phyloP scores from a whole-genome alignment of 257 asterid species.

The Striga asiatica region DNA sequence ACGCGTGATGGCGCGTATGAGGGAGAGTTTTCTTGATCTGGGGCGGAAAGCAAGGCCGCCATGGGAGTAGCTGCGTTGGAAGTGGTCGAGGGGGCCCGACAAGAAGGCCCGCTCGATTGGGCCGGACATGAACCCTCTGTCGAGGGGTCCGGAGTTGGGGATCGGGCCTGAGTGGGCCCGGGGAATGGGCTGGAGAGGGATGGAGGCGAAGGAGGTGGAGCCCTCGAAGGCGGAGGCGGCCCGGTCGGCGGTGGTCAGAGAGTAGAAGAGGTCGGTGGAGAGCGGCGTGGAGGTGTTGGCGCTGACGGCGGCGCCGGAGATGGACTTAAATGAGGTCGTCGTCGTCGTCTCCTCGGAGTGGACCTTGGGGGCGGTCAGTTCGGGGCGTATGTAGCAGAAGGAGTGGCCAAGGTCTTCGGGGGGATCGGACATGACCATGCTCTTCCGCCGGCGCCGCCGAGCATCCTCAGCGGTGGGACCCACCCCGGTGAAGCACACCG shows the following conservation, averaged over 20 bases:
- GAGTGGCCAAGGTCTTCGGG: slow-evolving; percentile 92
- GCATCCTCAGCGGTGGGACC: slow-evolving; percentile 30
- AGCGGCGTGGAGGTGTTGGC: slow-evolving; percentile 93
- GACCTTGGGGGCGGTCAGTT: slow-evolving; percentile 49
- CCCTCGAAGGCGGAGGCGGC: slow-evolving; percentile 83
- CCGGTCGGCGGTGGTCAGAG: slow-evolving; percentile 49
- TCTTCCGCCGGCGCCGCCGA: slow-evolving; percentile 54
- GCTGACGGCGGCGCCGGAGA: slow-evolving; percentile 89
- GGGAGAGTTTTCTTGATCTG: slow-evolving; percentile 45
- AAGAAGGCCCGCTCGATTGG: slow-evolving; percentile 31
- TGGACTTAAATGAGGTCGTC: slow-evolving; percentile 55
- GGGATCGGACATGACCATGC: slow-evolving; percentile 50
- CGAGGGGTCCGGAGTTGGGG: slow-evolving; percentile 57
- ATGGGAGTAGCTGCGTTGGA: slow-evolving; percentile 73
- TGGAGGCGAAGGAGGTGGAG: slow-evolving; percentile 74
- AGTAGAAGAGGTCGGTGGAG: slow-evolving; percentile 61
- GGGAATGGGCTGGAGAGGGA: slow-evolving; percentile 82
- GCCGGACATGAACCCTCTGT: slow-evolving; percentile 77
- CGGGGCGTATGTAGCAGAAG: slow-evolving; percentile 78
- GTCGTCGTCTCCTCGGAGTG: slow-evolving; percentile 53
- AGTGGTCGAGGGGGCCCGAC: slow-evolving; percentile 78
- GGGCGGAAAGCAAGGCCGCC: slow-evolving; percentile 62
- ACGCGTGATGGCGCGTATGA: slow-evolving; percentile 52
- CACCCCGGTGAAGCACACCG: slow-evolving; percentile 64
- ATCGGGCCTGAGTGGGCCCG: slow-evolving; percentile 54